Percentiles rank a stretch among this genome's conserved stretches.
Evolutionary conservation across 352 stramenopile genomes (phyloP).

Genomic region (Blastocystis sp.): DNA sequence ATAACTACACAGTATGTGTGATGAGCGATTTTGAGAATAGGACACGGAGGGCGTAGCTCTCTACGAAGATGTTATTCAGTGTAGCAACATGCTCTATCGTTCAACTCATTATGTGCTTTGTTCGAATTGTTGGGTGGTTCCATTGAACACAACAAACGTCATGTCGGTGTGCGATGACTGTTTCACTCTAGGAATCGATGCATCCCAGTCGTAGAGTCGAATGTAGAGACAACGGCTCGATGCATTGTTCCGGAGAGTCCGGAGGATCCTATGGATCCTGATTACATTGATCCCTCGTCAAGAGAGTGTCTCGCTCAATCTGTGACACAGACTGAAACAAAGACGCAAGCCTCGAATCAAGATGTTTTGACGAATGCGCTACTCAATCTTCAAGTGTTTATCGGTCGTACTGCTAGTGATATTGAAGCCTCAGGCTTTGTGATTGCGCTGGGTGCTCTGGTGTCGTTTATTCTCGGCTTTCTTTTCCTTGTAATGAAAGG

Average conservation of each 20-base stretch:
- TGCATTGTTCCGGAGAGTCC: constrained; percentile 68
- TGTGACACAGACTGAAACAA: constrained; percentile 70
- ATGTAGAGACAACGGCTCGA: not conserved
- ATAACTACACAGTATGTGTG: constrained; percentile 67
- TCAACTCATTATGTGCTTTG: not conserved
- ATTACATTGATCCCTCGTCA: constrained; percentile 67
- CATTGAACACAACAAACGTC: constrained; percentile 37
- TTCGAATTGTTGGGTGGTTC: constrained; percentile 55
- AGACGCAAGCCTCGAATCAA: constrained; percentile 69
- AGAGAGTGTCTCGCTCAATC: constrained; percentile 72
- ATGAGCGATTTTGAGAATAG: not conserved
- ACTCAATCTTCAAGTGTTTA: constrained; percentile 66
- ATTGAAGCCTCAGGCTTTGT: constrained; percentile 70
- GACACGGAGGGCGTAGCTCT: not conserved
- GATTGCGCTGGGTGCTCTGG: constrained; percentile 66
- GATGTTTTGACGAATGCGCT: constrained; percentile 70
- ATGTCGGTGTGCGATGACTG: not conserved
- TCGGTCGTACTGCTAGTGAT: constrained; percentile 71
- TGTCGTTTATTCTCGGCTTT: constrained; percentile 70
- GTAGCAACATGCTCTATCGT: not conserved
- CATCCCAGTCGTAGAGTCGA: not conserved
- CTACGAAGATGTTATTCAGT: constrained; percentile 36
- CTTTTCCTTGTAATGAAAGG: constrained; percentile 72
- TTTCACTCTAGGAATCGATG: constrained; percentile 28
- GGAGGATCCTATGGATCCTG: constrained; percentile 70